Evolutionary conservation across 257 asterid species (phyloP), one percentile per base, ranked within the genome.

Genomic region (Gentiana macrophylla): DNA sequence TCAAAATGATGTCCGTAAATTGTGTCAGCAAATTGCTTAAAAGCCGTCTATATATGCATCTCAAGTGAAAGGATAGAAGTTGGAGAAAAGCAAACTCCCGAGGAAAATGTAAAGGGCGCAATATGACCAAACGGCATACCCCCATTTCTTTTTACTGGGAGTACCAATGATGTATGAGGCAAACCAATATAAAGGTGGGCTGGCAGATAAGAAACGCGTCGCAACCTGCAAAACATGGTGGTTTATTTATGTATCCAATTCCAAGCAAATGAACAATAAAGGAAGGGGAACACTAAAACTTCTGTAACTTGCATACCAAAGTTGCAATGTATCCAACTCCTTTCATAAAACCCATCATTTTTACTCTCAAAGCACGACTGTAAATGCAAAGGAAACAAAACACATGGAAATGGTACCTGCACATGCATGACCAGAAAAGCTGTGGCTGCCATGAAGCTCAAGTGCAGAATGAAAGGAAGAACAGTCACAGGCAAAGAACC

Each of bases 11-110:
- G 9, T 32, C 11, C n/a, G 24, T 24, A 24, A 24, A 24, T 24
- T 24, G 33, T 32, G 32, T 41, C 57, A 53, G 43, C 15, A 34
- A 5, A 13, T 10, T 53, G 57, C 57, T 32, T 35, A 6, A 35
- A 46, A 33, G 35, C 46, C 8, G 33, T 4, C 38, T 9, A 1
- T 38, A 32, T 45, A 1, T 43, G 12, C 37, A 47, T 52, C 63
- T 90, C 80, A 91, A 64, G 98, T 91, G 66, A 91, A 91, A 52
- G 98, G 98, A 59, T 91, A 91, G 77, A 91, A 91, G 72, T 91
- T 91, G 35, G 94, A 84, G 83, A 91, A 91, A 52, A 91, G 95
- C 53, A 87, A 60, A 68, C 80, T 83, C 48, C 95, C 98, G 12
- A 91, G 83, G 45, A 83, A 61, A 55, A 91, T 78, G 77, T 87